A percentile compares a stretch with the other conserved stretches of the same genome.
phyloP scores from a whole-genome alignment of 257 asterid species.

The Solanum dulcamara region DNA sequence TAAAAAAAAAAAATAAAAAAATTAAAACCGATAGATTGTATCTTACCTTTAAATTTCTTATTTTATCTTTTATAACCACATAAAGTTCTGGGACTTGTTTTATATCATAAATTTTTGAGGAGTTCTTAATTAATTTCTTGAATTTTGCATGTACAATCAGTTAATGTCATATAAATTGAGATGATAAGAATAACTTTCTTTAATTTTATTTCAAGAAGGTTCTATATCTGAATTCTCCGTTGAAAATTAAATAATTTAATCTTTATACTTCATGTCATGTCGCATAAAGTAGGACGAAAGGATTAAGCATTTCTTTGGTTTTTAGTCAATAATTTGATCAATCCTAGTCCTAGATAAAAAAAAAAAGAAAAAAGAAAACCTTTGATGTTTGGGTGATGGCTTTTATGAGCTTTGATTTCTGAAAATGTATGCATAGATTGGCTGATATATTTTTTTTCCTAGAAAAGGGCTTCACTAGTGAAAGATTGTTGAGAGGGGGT shows the following conservation, averaged over 20 bases:
- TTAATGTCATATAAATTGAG: background rate
- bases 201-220: background rate
- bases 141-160: background rate
- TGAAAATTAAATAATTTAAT: background rate
- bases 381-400: conserved; percentile 24
- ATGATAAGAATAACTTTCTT: background rate
- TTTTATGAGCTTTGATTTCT: conserved; percentile 32
- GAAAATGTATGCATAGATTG: conserved; percentile 26
- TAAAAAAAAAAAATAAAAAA: too few species aligned
- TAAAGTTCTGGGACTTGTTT: background rate
- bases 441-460: conserved; percentile 24
- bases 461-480: conserved; percentile 12
- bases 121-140: background rate
- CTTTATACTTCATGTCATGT: background rate
- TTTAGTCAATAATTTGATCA: conserved; percentile 26
- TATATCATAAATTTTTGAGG: background rate
- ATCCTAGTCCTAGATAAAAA: conserved; percentile 28
- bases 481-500: background rate
- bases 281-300: background rate
- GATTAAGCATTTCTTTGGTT: background rate
- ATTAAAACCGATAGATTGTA: too few species aligned
- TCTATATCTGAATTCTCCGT: background rate
- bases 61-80: background rate
- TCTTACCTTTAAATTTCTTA: background rate
- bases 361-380: conserved; percentile 26